Evolutionary conservation across 768 basidiomycete genomes (phyloP).

Genomic region (Hortiboletus campestris): DNA sequence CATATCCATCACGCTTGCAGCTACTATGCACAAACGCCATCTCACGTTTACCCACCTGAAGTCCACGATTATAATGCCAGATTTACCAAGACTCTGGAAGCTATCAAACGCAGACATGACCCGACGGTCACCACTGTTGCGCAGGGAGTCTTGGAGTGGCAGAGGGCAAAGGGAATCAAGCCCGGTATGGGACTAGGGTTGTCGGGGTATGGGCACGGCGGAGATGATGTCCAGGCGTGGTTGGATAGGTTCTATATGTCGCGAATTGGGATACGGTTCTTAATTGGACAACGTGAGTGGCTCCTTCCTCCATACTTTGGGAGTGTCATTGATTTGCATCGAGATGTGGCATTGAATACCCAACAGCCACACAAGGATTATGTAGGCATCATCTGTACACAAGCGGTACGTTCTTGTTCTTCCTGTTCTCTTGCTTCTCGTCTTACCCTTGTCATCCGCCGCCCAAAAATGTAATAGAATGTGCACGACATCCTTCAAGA

Average conservation of each 20-base stretch:
- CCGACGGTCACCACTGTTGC: constrained; percentile 97
- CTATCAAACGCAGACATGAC: constrained; percentile 93
- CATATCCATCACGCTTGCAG: constrained; percentile 36
- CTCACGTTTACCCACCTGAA: constrained; percentile 84
- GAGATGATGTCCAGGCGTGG: constrained; percentile 90
- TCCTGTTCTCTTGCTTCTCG: not conserved
- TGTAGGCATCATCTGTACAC: constrained; percentile 96
- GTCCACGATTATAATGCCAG: constrained; percentile 89
- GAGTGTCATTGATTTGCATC: constrained; percentile 1
- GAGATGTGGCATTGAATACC: constrained; percentile 93
- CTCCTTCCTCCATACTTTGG: not conserved
- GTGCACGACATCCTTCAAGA: constrained; percentile 98
- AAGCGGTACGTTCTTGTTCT: constrained; percentile 56
- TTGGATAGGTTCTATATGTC: constrained; percentile 96
- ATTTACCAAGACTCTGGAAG: constrained; percentile 84
- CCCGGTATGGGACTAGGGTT: constrained; percentile 28
- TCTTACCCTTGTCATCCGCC: not conserved
- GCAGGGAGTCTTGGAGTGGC: constrained; percentile 97
- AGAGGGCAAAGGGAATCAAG: constrained; percentile 46
- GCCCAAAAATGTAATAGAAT: constrained; percentile 56
- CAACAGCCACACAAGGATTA: constrained; percentile 87
- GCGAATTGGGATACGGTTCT: constrained; percentile 92
- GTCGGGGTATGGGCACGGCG: constrained; percentile 56
- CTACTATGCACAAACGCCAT: constrained; percentile 79
- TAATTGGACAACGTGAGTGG: constrained; percentile 89